Base-by-base conservation (phyloP, 805 yeast species). In the Lachancea kluyveri region DNA sequence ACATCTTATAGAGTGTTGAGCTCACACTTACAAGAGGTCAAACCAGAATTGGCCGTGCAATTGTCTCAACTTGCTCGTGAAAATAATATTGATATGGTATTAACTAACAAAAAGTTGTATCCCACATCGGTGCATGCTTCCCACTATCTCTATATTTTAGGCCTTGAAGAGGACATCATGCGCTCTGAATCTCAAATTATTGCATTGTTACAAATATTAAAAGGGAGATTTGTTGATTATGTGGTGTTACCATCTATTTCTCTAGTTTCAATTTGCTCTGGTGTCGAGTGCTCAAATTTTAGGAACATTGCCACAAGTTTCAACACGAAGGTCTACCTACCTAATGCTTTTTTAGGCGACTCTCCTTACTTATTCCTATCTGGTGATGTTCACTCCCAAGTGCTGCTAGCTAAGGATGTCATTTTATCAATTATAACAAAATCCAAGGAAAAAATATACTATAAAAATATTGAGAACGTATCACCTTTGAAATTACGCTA, bases 401-500 rank as follows among this genome's bases (percentile, higher is more conserved):
- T 41, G 8, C 26, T 41, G 23, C 33, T 44, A 15, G 48, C 55
- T 4, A 45, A 47, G 24, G 30, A 40, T 17, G 33, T 37, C 3
- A 16, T 52, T 16, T n/a, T 34, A 10, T 25, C 35, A 12, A 37
- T 41, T 10, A 21, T 45, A 7, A 28, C 38, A n/a, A 28, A 24
- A 4, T 17, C 34, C 4, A 31, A 30, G 12, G 28, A 33, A n/a
- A 30, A 26, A 16, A 21, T 39, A 10, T 46, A 31, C 24, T 50
- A 44, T 16, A 40, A 41, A 28, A 40, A 33, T 18, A 39, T 50
- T 16, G 32, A 28, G 3, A 45, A 43, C 17, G 22, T 53, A 4
- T 43, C 57, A 8, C 43, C 47, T 5, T 40, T 43, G 8, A 55
- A 55, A 35, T 23, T 54, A 15, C 35, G 36, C 9, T 53, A 32